A percentile compares a stretch with the other conserved stretches of the same genome.
Evolutionary conservation across 257 asterid genomes (phyloP).

Genomic region (Agastache rugosa): DNA sequence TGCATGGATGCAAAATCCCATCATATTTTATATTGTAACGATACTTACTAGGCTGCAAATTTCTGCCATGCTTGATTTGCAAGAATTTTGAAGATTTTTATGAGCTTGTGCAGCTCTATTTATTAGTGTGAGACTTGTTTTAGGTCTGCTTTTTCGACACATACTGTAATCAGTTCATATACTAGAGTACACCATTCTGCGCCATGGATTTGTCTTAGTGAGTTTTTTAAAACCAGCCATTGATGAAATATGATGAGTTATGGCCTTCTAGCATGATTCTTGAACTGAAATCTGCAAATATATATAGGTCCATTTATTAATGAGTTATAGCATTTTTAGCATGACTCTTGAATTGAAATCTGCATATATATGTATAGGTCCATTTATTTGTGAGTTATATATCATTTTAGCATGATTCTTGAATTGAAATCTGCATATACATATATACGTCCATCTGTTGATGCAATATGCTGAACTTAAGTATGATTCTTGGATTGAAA

Average conservation of each 20-base stretch:
- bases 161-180: constrained; percentile 77
- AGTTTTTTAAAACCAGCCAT: constrained; percentile 36
- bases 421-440: background rate
- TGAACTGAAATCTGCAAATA: background rate
- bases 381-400: background rate
- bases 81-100: background rate
- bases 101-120: constrained; percentile 9
- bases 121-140: background rate
- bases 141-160: constrained; percentile 88
- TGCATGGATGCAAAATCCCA: constrained; percentile 65
- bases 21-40: constrained; percentile 77
- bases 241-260: background rate
- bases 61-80: background rate
- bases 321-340: background rate
- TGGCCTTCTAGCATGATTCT: background rate
- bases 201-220: constrained; percentile 89
- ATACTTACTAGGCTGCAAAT: constrained; percentile 1
- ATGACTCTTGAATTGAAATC: background rate
- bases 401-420: background rate
- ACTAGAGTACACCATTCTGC: constrained; percentile 83
- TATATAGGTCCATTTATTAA: background rate
- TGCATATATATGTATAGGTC: constrained; percentile 49
- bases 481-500: no score
- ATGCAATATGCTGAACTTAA: no score
- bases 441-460: constrained; percentile 72